Evolutionary conservation across 192 early-diverging fungal genomes (phyloP), one percentile per base, ranked within the genome.

Genomic region (Coemansia sp.): DNA sequence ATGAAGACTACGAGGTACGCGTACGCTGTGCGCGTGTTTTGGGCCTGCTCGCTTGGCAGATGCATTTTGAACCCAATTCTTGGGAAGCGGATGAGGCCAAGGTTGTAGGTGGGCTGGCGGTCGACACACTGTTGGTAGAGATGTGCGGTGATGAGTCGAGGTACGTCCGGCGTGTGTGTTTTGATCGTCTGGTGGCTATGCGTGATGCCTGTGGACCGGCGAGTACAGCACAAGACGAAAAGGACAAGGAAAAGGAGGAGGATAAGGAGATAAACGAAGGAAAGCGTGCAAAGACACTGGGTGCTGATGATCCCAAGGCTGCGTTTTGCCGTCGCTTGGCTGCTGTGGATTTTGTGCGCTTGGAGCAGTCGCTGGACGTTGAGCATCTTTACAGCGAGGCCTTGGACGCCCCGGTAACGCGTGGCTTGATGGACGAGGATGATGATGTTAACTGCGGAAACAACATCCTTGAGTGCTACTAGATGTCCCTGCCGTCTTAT

Each of bases 301-400:
- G 21, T 1, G 48, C 19, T 0, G 38, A 5, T 7, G 42, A 53
- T 13, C 23, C 14, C 4, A 37, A 4, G 8, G 52, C 19, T 34
- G 6, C 22, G 43, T 59, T 79, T 24, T 57, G 38, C 33, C 34
- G 44, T 3, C 65, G 65, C 39, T 63, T 72, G 25, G 38, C 42
- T 11, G 54, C 10, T 0, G 45, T 79, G 3, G 76, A 79, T 37
- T 73, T 68, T 49, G 54, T 38, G 4, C 53, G 58, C 4, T 51
- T 79, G 4, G 66, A 79, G 52, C 50, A 37, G 1, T 58, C 64
- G 11, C 61, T 79, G 10, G 56, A 65, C 10, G 44, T 65, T 1
- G 76, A 79, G 56, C 70, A 73, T 46, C 21, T 79, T 57, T 79
- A 79, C 37, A 61, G 73, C 45, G 76, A 79, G 46, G 76, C 76